Evolutionary conservation across 768 basidiomycete species (phyloP), one percentile per base, ranked within the genome.

Genomic region (Hydnum rufescens): DNA sequence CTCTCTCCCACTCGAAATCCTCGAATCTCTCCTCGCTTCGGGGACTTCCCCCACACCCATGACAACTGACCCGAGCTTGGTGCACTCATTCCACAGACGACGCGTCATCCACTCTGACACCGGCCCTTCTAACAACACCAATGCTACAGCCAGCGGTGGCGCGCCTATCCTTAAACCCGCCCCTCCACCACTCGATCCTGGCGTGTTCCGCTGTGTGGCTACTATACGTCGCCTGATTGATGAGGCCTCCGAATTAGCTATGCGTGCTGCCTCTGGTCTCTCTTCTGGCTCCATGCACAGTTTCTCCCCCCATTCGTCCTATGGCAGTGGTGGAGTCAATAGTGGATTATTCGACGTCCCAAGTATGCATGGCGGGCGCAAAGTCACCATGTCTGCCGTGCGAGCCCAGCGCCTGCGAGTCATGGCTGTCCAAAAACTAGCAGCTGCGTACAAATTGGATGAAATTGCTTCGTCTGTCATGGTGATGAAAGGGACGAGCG

Each of bases 401-500:
- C 75, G 88, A 31, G 72, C 88, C 39, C 85, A 90, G 61, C 71
- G 85, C 49, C 65, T 92, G 42, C 68, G 88, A 31, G 80, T 76
- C 0, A 71, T 89, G 28, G 87, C 88, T 0, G 84, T 92, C 19
- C 82, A 87, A 64, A 87, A 86, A 62, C 69, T 90, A 36, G 84
- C 87, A 0, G 74, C 78, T 23, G 88, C 88, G 3, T 92, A 92
- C 60, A 77, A 78, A 62, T 72, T 76, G 6, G 88, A 92, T 61
- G 88, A 92, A 63, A 85, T 92, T 59, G 88, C 88, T 1, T 83
- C 84, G 0, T 87, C 83, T 60, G 88, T 92, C 26, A 85, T 90
- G 80, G 78, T 92, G 30, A 92, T 92, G 88, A 88, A 92, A 62
- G 86, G 86, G 32, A 86, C 88, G 3, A 87, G 80, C 56, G 82